phyloP scores from a whole-genome alignment of 176 grass and related monocot genomes.

The Avena eriantha region DNA sequence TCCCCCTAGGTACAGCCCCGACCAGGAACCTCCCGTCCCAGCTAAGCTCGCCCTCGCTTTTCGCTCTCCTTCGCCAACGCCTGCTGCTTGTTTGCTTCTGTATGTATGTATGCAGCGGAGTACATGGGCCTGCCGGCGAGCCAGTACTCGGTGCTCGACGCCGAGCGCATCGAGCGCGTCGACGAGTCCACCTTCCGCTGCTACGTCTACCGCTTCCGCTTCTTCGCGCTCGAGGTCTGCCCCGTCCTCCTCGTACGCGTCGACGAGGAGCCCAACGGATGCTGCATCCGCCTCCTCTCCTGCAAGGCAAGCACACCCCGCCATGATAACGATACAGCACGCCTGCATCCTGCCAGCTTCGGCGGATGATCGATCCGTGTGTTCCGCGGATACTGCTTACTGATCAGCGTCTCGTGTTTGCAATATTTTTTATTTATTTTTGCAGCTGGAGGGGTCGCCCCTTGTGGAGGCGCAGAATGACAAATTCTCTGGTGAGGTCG shows the following conservation, averaged over 20 bases:
- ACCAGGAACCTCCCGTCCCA: neutral
- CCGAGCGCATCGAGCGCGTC: constrained; percentile 93
- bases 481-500: constrained; percentile 81
- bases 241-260: constrained; percentile 93
- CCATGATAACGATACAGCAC: no score
- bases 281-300: constrained; percentile 87
- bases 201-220: constrained; percentile 92
- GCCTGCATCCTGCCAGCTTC: neutral
- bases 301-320: constrained; percentile 57
- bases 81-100: neutral
- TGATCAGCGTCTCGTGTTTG: neutral
- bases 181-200: constrained; percentile 90
- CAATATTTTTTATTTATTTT: neutral
- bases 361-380: neutral
- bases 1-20: constrained; percentile 58
- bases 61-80: no score
- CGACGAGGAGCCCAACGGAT: constrained; percentile 81
- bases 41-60: no score
- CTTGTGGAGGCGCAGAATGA: constrained; percentile 97
- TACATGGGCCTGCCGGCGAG: constrained; percentile 97
- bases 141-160: constrained; percentile 97
- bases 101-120: constrained; percentile 59
- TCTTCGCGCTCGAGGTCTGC: constrained; percentile 95
- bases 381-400: neutral
- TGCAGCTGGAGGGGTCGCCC: constrained; percentile 86